These are phyloP conservation scores for Fusarium sp. DNA, from an alignment of 2,329 filamentous ascomycete genomes.

Conservation along the genomic window DNA sequence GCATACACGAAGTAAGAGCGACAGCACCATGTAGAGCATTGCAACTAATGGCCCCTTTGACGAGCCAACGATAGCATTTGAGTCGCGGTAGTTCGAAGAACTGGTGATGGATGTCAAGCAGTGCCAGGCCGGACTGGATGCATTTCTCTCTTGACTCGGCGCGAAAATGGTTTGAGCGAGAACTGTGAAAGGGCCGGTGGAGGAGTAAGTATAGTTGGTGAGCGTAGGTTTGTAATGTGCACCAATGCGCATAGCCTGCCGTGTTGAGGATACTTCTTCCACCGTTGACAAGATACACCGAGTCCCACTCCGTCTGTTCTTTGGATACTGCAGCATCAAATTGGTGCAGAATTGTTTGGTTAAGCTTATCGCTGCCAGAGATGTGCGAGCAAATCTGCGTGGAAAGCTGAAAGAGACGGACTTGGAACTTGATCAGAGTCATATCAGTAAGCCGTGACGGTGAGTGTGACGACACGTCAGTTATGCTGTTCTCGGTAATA, in stretches of 20 bases:
- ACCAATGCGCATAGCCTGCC: slow-evolving; percentile 19
- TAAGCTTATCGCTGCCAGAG: not conserved
- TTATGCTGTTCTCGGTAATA: not conserved
- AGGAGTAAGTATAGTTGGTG: slow-evolving; percentile 26
- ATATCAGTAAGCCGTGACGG: not conserved
- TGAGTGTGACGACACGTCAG: fast-evolving
- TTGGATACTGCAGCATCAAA: not conserved
- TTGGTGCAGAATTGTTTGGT: not conserved
- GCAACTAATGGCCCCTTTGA: slow-evolving; percentile 15
- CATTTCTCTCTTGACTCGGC: slow-evolving; percentile 16
- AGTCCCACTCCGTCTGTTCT: slow-evolving; percentile 12
- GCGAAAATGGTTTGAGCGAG: not conserved
- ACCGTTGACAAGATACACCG: not conserved
- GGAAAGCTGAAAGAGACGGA: not conserved
- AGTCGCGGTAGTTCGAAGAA: slow-evolving; percentile 12
- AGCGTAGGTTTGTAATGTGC: slow-evolving; percentile 13
- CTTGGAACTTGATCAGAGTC: slow-evolving; percentile 11
- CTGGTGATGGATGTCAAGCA: slow-evolving; percentile 18
- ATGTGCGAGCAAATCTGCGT: slow-evolving; percentile 16
- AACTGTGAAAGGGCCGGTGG: slow-evolving; percentile 18
- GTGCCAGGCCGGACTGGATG: slow-evolving; percentile 6
- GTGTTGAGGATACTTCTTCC: slow-evolving; percentile 2
- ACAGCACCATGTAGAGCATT: slow-evolving; percentile 14
- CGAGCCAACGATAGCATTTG: slow-evolving; percentile 21
- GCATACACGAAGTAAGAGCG: slow-evolving; percentile 15